Evolutionary conservation across 345 rosid species (phyloP), one percentile per base, ranked within the genome.

Genomic region (Brassica carinata): DNA sequence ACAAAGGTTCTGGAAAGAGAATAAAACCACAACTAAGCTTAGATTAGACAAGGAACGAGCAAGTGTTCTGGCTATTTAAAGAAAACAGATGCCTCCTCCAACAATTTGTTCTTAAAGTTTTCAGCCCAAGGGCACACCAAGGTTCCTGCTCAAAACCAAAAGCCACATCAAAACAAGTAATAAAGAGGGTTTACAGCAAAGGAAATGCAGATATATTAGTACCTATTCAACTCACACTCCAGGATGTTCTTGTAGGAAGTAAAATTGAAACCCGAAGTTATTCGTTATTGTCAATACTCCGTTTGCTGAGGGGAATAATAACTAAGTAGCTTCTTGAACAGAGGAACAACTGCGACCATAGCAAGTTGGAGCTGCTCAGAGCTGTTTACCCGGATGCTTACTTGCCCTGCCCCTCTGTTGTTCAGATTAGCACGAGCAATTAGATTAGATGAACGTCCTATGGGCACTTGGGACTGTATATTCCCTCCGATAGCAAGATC

Each of bases 401-500:
- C 86, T 83, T 94, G 99, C 14, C 99, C 98, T 10, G 95, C 85
- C 26, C 98, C 98, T 84, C 91, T 87, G 74, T 94, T 96, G 81
- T 94, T 96, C 85, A 93, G 72, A 85, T 89, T 94, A 58, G 91
- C 97, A 1, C 97, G 94, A n/a, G 91, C 90, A 1, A 89, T 88
- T 83, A 93, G 53, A 76, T 91, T 93, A 19, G 94, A 84, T 26
- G 90, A 82, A 64, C 93, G 91, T 43, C 99, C 98, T 19, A 96
- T 64, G 1, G 97, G 98, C 7, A 96, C 23, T 86, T 92, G 97
- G 27, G 95, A 87, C 84, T 96, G 98, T 77, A 92, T 30, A 64
- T 96, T 94, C 81, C 99, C 93, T 69, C 98, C 97, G 30, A 96
- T 83, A 48, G 97, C 95, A 69, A 92, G 94, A 83, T 94, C 97